Evolutionary conservation across 805 yeast genomes (phyloP), one percentile per base, ranked within the genome.

Genomic region (Starmerella vaccinii): DNA sequence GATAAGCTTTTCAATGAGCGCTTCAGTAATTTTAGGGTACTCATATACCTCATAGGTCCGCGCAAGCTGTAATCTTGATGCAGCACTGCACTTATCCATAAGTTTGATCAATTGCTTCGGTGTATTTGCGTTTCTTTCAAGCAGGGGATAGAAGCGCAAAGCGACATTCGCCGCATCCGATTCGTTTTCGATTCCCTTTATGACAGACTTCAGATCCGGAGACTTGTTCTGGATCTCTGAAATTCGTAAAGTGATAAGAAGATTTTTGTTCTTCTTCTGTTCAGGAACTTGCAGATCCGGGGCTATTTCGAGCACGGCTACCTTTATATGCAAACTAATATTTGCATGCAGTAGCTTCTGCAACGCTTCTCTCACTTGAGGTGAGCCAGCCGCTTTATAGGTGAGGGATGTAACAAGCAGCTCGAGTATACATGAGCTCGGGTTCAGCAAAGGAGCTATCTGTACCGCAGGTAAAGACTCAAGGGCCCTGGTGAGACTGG

Each of bases 131-230:
- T 12, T 15, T 4, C 16, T 12, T 15, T 47, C 39, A 5, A 55
- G 35, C 6, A 55, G 9, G 7, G 58, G 57, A 34, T 50, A 55
- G 22, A 32, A 55, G 22, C 58, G 54, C 32, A 55, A 15, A 4
- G 49, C 26, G 3, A 48, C 21, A n/a, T 6, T n/a, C 7, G 40
- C 38, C 5, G 48, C 27, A 13, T 33, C 39, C 4, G 22, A 19
- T 4, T 22, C 46, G 6, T 34, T 10, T 4, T 39, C 35, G 9
- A 52, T 10, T 3, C 30, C 23, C 39, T 48, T 38, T 3, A 30
- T 18, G 6, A 33, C 44, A 7, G 44, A 32, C 19, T 33, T 22
- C 18, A 32, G 33, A 2, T 41, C 38, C 30, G n/a, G 18, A 4
- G 42, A 2, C 10, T 42, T 10, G 26, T 13, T n/a, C 5, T 22